A percentile compares a stretch with the other conserved stretches of the same genome.
Conservation (phyloP, 192 early-diverging fungal genomes). For the Umbelopsis sp. region DNA sequence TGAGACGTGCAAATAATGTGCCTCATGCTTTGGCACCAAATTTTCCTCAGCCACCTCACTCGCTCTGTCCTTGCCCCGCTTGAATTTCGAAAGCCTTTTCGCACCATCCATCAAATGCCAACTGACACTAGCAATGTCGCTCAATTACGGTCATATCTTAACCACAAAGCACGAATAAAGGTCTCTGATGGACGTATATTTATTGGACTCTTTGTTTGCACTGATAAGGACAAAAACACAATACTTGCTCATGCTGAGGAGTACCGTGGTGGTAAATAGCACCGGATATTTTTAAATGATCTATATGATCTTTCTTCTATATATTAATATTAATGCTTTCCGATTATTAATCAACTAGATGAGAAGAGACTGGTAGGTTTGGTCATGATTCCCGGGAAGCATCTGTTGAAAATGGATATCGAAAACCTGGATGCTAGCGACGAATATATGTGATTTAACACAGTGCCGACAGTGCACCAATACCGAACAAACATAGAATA, state of each 20-base stretch:
- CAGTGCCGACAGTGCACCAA: too few relatives aligned
- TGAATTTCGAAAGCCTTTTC: not conserved
- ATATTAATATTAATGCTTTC: too few relatives aligned
- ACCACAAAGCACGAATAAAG: constrained; percentile 53
- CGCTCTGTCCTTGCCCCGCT: too few relatives aligned
- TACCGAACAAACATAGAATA: too few relatives aligned
- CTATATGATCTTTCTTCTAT: too few relatives aligned
- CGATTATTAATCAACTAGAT: constrained; percentile 30
- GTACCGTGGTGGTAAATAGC: constrained; percentile 49
- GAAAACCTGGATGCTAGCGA: constrained; percentile 42
- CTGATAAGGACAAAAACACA: constrained; percentile 75
- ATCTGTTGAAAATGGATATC: constrained; percentile 62
- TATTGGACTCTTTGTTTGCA: constrained; percentile 70
- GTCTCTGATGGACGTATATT: constrained; percentile 71
- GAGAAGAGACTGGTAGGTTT: constrained; percentile 67
- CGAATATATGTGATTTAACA: constrained; percentile 17
- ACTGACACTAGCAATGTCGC: constrained; percentile 42
- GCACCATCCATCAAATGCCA: constrained; percentile 12
- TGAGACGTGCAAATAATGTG: too few relatives aligned
- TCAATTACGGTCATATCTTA: constrained; percentile 52
- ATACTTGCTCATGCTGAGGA: constrained; percentile 71
- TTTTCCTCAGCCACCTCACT: too few relatives aligned
- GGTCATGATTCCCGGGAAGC: constrained; percentile 78
- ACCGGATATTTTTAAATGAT: not conserved
- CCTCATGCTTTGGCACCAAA: too few relatives aligned